Evolutionary conservation across 2,329 filamentous ascomycete genomes (phyloP).

Genomic region (Sarocladiaceae sp.): DNA sequence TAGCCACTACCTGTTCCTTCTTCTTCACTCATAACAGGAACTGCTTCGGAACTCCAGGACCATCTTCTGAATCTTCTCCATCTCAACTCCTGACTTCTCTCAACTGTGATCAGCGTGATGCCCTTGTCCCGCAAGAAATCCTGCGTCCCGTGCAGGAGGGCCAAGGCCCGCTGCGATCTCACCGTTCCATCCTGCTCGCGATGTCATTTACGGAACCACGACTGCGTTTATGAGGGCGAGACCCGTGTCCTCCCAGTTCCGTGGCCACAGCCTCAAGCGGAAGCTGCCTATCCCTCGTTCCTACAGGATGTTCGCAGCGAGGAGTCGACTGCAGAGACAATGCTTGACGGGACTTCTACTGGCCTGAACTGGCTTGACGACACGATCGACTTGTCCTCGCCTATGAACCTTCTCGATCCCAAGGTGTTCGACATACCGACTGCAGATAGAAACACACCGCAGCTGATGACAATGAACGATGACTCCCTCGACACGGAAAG

Average conservation of each 20-base stretch:
- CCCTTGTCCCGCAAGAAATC: conserved; percentile 14
- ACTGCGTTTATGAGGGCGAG: conserved; percentile 11
- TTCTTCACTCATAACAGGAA: not conserved
- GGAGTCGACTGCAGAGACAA: no score
- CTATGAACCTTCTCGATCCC: no score
- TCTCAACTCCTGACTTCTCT: not conserved
- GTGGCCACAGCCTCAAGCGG: not conserved
- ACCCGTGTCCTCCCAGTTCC: not conserved
- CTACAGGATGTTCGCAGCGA: not conserved
- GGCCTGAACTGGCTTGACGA: no score
- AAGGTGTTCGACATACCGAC: no score
- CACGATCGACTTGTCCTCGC: no score
- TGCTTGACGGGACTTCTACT: no score
- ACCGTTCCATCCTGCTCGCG: conserved; percentile 12
- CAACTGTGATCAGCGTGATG: conserved; percentile 3
- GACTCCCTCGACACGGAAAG: no score
- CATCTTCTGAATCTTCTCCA: no score
- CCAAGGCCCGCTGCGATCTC: conserved; percentile 13
- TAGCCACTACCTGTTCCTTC: not conserved
- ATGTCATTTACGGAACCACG: conserved; percentile 10
- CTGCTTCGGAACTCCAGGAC: not conserved
- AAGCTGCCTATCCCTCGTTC: not conserved
- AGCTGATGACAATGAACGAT: no score
- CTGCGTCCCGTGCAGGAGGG: conserved; percentile 13
- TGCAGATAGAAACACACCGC: no score